phyloP scores from a whole-genome alignment of 2,329 filamentous ascomycete genomes.

The Aaosphaeria arxii region DNA sequence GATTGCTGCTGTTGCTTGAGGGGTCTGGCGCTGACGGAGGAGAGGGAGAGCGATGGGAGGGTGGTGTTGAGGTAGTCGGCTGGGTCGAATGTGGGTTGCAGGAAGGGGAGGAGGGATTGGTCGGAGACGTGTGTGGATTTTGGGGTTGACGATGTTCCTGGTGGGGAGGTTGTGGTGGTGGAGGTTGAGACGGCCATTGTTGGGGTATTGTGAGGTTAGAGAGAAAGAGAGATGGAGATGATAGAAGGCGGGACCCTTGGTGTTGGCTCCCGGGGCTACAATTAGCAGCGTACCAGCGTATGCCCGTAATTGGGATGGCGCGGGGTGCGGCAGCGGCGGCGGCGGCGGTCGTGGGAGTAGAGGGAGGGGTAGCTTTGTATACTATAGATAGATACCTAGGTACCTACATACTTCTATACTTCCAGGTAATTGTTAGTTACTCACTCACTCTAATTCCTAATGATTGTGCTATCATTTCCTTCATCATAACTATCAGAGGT shows the following conservation, averaged over 20 bases:
- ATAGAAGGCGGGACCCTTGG: background rate
- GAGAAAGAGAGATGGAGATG: background rate
- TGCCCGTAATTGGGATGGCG: constrained; percentile 1
- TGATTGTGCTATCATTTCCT: too few relatives aligned
- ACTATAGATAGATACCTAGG: too few relatives aligned
- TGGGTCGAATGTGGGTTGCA: constrained; percentile 74
- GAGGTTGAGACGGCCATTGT: constrained; percentile 23
- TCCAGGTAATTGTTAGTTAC: too few relatives aligned
- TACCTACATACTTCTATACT: too few relatives aligned
- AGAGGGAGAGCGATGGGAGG: constrained; percentile 64
- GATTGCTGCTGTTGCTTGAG: constrained; percentile 36
- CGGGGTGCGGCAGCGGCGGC: background rate
- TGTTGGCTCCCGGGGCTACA: background rate
- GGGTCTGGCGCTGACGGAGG: constrained; percentile 41
- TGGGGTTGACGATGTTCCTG: constrained; percentile 9
- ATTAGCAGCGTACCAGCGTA: too few relatives aligned
- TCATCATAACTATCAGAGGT: too few relatives aligned
- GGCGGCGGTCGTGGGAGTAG: too few relatives aligned
- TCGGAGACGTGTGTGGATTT: constrained; percentile 62
- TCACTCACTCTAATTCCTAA: too few relatives aligned
- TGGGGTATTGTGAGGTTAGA: background rate
- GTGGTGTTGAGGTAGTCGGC: constrained; percentile 80
- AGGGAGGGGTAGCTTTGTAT: too few relatives aligned
- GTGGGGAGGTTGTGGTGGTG: constrained; percentile 1
- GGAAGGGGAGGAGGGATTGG: constrained; percentile 70